A percentile compares a stretch with the other conserved stretches of the same genome.
These are phyloP conservation scores for Tulasnella sp. DNA, from an alignment of 768 basidiomycete species.

Conservation along the genomic window DNA sequence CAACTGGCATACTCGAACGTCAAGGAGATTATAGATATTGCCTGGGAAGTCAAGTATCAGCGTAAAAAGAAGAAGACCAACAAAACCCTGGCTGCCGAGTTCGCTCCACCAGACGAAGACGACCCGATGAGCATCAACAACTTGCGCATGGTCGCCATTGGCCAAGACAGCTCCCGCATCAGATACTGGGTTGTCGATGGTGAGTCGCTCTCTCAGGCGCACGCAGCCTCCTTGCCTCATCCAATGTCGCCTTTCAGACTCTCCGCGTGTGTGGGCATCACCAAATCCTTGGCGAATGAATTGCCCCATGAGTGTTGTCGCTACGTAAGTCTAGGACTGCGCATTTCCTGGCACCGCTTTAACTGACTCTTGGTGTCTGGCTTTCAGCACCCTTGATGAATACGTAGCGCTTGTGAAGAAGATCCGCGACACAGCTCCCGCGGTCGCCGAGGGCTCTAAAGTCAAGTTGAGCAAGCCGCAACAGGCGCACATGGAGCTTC, in stretches of 20 bases:
- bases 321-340: not conserved
- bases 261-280: constrained; percentile 74
- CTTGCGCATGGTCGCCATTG: constrained; percentile 64
- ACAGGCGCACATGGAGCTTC: not conserved
- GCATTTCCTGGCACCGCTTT: not conserved
- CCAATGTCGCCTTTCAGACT: constrained; percentile 48
- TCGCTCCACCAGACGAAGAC: constrained; percentile 44
- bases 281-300: constrained; percentile 89
- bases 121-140: constrained; percentile 63
- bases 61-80: constrained; percentile 80
- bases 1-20: constrained; percentile 52
- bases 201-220: constrained; percentile 53
- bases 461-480: not conserved
- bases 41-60: constrained; percentile 79
- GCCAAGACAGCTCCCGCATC: constrained; percentile 68
- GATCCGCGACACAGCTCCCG: constrained; percentile 44
- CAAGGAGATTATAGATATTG: constrained; percentile 71
- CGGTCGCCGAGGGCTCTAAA: constrained; percentile 20
- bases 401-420: constrained; percentile 59
- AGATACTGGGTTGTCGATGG: constrained; percentile 86
- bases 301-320: constrained; percentile 42
- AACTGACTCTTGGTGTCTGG: not conserved
- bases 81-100: constrained; percentile 40
- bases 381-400: constrained; percentile 56
- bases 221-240: not conserved